Evolutionary conservation across 2,329 filamentous ascomycete species (phyloP), one percentile per base, ranked within the genome.

Genomic region (Iodosphaeria phyllophila): DNA sequence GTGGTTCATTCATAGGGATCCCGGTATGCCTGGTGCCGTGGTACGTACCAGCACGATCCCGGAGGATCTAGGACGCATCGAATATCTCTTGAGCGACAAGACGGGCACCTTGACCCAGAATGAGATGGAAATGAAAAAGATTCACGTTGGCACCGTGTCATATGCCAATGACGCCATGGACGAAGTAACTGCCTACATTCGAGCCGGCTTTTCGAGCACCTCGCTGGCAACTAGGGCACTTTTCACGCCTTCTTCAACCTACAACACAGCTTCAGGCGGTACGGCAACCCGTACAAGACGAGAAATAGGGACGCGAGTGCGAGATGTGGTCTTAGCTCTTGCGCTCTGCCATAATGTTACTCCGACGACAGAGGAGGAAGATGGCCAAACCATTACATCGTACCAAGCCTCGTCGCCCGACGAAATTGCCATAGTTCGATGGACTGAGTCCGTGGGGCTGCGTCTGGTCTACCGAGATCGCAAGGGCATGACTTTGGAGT

Each of bases 91-190:
- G 16, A 93, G 82, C 33, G 89, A 98, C 49, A 98, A 98, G 51
- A 98, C 89, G 1, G 89, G 89, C n/a, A 98, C 89, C 2, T 51
- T 98, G 30, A 98, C 89, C 1, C 83, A 95, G 38, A 98, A 98
- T 41, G 82, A 92, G 42, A 93, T 93, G 84, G 86, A 93, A 43
- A 75, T 98, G 64, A 92, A 91, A 46, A 98, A 98, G 51, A 86
- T 98, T 5, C 91, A 98, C 41, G 80, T 98, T 26, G 89, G 91
- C 7, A 98, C 89, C 7, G 89, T 95, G 2, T 95, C 86, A 2
- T 98, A 98, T 42, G 89, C 86, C 17, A 92, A 92, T 38, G 89
- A 98, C 44, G 86, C 89, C 7, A 98, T 98, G 89, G 89, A 95
- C 37, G 91, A 98, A 52, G 89, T 98, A 8, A 58, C 70, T 8